These are phyloP conservation scores for Ceratocystis destructans DNA, from an alignment of 2,329 filamentous ascomycete species.

Conservation along the genomic window DNA sequence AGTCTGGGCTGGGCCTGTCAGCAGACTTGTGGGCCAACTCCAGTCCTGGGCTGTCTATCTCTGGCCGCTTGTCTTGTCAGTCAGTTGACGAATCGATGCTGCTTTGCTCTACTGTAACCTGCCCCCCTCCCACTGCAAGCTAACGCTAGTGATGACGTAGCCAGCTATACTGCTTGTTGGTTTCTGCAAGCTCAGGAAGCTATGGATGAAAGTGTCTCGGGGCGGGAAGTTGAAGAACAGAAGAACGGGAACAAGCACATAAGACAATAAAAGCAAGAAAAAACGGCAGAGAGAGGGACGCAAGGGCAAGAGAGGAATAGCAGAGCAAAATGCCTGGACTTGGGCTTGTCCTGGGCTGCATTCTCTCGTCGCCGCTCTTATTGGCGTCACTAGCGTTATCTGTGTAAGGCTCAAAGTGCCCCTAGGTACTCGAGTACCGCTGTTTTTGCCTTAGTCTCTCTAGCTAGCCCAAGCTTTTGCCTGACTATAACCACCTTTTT, in stretches of 20 bases:
- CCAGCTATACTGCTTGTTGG: not conserved
- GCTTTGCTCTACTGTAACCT: not conserved
- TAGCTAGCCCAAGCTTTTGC: not conserved
- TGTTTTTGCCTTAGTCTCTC: not conserved
- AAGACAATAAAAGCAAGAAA: not conserved
- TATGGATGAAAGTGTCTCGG: not conserved
- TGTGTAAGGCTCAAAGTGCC: not conserved
- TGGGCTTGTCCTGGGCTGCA: not conserved
- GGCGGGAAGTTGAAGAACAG: not conserved
- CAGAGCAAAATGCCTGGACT: not conserved
- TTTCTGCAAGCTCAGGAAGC: not conserved
- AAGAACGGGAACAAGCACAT: not conserved
- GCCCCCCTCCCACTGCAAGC: not conserved
- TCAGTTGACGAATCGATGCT: not conserved
- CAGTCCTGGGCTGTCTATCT: not conserved
- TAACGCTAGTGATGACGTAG: constrained; percentile 1
- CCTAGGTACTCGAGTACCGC: not conserved
- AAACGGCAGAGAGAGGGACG: not conserved
- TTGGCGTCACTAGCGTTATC: not conserved
- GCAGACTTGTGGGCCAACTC: not conserved
- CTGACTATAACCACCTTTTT: not conserved
- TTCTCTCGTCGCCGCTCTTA: not conserved
- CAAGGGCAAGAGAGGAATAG: not conserved
- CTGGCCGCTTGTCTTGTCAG: not conserved
- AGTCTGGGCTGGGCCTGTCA: not conserved